A percentile compares a stretch with the other conserved stretches of the same genome.
phyloP scores from a whole-genome alignment of 768 basidiomycete genomes.

The Tricholoma terreum region DNA sequence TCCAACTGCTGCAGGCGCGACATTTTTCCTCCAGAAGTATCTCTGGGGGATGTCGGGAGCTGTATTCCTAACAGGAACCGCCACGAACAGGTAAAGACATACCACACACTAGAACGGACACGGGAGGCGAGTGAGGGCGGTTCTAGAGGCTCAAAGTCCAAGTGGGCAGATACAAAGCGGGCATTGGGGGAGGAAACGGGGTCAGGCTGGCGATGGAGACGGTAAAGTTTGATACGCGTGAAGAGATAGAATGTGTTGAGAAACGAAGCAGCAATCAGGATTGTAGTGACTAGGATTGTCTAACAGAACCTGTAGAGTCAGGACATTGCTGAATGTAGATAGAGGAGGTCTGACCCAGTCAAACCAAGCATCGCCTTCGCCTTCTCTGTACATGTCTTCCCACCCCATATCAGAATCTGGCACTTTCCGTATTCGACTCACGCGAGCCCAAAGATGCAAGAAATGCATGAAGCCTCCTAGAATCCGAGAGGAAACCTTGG shows the following conservation, averaged over 20 bases:
- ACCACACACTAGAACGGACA: slow-evolving; percentile 45
- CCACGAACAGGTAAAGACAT: slow-evolving; percentile 51
- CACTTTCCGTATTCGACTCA: slow-evolving; percentile 52
- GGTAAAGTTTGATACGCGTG: slow-evolving; percentile 66
- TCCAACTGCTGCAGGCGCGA: slow-evolving; percentile 72
- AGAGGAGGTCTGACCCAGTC: slow-evolving; percentile 61
- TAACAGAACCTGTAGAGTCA: slow-evolving; percentile 20
- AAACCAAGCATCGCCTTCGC: slow-evolving; percentile 64
- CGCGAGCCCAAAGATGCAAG: slow-evolving; percentile 62
- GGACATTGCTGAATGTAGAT: slow-evolving; percentile 7
- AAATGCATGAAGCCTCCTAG: slow-evolving; percentile 65
- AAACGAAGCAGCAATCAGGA: slow-evolving; percentile 53
- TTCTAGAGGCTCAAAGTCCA: slow-evolving; percentile 42
- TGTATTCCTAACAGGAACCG: slow-evolving; percentile 66
- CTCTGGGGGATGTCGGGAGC: slow-evolving; percentile 33
- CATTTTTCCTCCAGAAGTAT: slow-evolving; percentile 39
- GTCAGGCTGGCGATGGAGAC: slow-evolving; percentile 59
- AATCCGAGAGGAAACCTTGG: slow-evolving; percentile 62
- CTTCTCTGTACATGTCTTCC: slow-evolving; percentile 76
- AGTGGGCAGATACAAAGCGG: slow-evolving; percentile 56
- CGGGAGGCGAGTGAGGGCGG: slow-evolving; percentile 46
- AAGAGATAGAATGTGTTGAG: slow-evolving; percentile 67
- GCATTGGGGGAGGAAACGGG: slow-evolving; percentile 70
- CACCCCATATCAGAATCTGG: slow-evolving; percentile 70
- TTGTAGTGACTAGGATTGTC: slow-evolving; percentile 62